Evolutionary conservation across 1,284 basidiomycete genomes (phyloP).

Genomic region (Cryptococcus sp.): DNA sequence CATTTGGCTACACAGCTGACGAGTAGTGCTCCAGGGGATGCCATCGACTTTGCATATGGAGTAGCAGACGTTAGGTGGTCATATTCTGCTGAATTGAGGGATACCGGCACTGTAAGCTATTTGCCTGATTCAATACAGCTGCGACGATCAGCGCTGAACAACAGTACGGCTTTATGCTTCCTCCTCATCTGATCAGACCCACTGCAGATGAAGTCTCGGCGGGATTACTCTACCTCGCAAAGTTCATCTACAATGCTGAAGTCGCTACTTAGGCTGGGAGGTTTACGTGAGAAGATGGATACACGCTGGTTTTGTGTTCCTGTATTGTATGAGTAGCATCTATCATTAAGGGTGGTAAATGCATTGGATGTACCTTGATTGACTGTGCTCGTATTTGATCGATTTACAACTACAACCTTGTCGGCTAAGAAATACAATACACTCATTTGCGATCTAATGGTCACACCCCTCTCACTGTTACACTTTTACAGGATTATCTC

Average conservation of each 20-base stretch:
- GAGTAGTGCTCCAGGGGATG: constrained; percentile 58
- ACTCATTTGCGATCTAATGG: too few relatives aligned
- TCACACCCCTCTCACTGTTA: too few relatives aligned
- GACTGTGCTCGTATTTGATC: too few relatives aligned
- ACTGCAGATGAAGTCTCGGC: constrained; percentile 69
- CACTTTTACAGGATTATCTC: neutral
- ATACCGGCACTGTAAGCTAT: constrained; percentile 69
- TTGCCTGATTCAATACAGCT: neutral
- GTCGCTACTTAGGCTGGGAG: constrained; percentile 8
- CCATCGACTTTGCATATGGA: constrained; percentile 71
- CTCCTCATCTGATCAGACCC: constrained; percentile 66
- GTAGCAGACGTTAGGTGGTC: constrained; percentile 64
- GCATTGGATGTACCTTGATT: too few relatives aligned
- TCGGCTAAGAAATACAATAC: too few relatives aligned
- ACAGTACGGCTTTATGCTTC: constrained; percentile 75
- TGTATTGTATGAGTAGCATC: too few relatives aligned
- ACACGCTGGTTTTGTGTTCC: too few relatives aligned
- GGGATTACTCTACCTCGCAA: constrained; percentile 62
- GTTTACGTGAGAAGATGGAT: too few relatives aligned
- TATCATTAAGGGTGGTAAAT: too few relatives aligned
- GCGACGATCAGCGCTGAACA: neutral
- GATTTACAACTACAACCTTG: too few relatives aligned
- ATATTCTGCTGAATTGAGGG: constrained; percentile 71
- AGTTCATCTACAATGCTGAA: constrained; percentile 56
- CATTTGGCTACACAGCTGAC: constrained; percentile 3